These are phyloP conservation scores for Myochromella boudieri DNA, from an alignment of 768 basidiomycete genomes.

Conservation along the genomic window DNA sequence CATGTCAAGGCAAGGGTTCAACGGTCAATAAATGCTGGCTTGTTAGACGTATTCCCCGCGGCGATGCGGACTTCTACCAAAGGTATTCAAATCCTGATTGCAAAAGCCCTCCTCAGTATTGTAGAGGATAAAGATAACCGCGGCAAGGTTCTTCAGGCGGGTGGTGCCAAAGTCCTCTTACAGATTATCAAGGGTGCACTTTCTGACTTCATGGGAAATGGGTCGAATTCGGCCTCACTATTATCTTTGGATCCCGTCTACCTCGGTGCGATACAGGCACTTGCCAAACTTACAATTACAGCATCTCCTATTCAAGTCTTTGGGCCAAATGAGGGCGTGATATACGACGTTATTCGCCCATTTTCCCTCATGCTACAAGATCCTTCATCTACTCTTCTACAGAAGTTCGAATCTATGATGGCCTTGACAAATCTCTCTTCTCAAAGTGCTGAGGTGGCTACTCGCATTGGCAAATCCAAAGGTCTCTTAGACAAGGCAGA, in stretches of 20 bases:
- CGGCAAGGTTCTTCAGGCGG: conserved; percentile 73
- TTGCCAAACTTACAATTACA: conserved; percentile 93
- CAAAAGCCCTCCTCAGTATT: conserved; percentile 66
- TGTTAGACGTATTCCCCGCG: conserved; percentile 58
- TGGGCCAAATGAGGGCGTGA: conserved; percentile 75
- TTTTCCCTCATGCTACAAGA: conserved; percentile 73
- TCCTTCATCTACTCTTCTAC: conserved; percentile 67
- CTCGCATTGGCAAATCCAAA: conserved; percentile 62
- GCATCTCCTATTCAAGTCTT: conserved; percentile 89
- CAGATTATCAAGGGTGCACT: conserved; percentile 53
- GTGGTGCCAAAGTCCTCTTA: conserved; percentile 69
- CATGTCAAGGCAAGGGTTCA: conserved; percentile 64
- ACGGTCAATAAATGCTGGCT: conserved; percentile 59
- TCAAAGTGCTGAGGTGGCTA: conserved; percentile 61
- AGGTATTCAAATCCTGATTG: conserved; percentile 57
- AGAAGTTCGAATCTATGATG: conserved; percentile 93
- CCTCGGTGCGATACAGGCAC: conserved; percentile 76
- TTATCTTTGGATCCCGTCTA: conserved; percentile 41
- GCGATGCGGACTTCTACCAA: conserved; percentile 63
- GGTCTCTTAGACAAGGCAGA: conserved; percentile 68
- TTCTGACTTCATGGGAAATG: conserved; percentile 23
- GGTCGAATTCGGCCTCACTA: conserved; percentile 24
- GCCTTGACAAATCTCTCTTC: conserved; percentile 94
- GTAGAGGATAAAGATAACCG: conserved; percentile 78
- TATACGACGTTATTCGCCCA: conserved; percentile 83